Evolutionary conservation across 2,329 filamentous ascomycete species (phyloP).

Genomic region (Fusarium xylarioides): DNA sequence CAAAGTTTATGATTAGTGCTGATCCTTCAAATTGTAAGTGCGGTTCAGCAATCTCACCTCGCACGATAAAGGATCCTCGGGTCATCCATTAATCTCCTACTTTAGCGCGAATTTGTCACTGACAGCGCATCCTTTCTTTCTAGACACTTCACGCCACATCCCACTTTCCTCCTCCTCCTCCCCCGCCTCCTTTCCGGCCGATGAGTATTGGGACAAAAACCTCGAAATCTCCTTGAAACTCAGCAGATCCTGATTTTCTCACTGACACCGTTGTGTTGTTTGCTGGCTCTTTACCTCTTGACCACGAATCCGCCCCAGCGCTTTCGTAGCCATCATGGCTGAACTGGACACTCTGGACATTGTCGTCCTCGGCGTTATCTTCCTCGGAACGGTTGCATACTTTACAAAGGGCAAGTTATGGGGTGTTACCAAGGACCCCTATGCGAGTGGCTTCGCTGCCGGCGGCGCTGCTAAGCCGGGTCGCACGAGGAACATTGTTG

Average conservation of each 20-base stretch:
- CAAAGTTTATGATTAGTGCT: constrained; percentile 13
- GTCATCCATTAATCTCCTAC: constrained; percentile 20
- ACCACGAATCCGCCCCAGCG: constrained; percentile 12
- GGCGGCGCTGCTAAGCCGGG: constrained; percentile 78
- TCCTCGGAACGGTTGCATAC: constrained; percentile 90
- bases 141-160: constrained; percentile 40
- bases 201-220: constrained; percentile 22
- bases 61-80: constrained; percentile 15
- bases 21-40: constrained; percentile 17
- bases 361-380: constrained; percentile 84
- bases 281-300: neutral
- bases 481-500: constrained; percentile 89
- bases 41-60: neutral
- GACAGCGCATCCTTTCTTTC: constrained; percentile 33
- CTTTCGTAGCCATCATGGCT: constrained; percentile 71
- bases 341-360: constrained; percentile 97
- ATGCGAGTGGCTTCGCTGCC: constrained; percentile 77
- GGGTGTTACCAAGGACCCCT: constrained; percentile 88
- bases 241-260: neutral
- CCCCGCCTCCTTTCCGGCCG: constrained; percentile 43
- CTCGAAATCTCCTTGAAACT: constrained; percentile 12
- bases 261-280: neutral
- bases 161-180: constrained; percentile 20
- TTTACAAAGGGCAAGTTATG: constrained; percentile 98
- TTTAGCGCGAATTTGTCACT: constrained; percentile 31